Evolutionary conservation across 331 rosid genomes (phyloP).

Genomic region (Pyrus hybrid): DNA sequence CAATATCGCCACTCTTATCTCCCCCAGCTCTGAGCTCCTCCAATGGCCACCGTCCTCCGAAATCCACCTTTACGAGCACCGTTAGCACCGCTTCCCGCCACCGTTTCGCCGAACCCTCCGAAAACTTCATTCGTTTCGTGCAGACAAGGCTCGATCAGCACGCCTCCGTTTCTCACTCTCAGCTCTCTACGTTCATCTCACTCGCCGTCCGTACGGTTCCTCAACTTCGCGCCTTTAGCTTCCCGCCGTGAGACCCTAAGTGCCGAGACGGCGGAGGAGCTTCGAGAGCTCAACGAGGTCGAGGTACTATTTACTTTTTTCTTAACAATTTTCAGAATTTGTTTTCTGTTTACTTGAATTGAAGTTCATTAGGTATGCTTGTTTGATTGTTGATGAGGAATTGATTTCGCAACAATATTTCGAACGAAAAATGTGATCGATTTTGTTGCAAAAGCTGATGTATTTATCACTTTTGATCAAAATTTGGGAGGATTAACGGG

Average conservation of each 20-base stretch:
- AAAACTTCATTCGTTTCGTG: background rate
- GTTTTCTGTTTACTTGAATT: background rate
- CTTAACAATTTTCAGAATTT: background rate
- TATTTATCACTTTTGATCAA: background rate
- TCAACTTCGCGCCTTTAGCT: conserved; percentile 19
- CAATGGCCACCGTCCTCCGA: conserved; percentile 8
- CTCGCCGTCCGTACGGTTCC: conserved; percentile 16
- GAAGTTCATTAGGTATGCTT: background rate
- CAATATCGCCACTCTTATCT: conserved; percentile 1
- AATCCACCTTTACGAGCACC: conserved; percentile 1
- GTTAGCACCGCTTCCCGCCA: background rate
- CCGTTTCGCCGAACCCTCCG: background rate
- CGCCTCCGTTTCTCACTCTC: background rate
- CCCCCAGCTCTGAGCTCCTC: background rate
- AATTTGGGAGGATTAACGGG: background rate
- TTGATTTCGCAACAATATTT: background rate
- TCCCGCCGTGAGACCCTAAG: conserved; percentile 19
- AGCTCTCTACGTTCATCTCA: conserved; percentile 13
- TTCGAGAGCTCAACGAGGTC: conserved; percentile 7
- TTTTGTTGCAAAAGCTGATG: background rate
- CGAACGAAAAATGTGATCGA: background rate
- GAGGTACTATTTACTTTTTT: conserved; percentile 16
- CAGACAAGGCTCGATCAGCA: background rate
- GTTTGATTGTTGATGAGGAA: background rate
- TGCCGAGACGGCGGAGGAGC: conserved; percentile 16